phyloP scores from a whole-genome alignment of 2,329 filamentous ascomycete species.

The Niveomyces coronatus region DNA sequence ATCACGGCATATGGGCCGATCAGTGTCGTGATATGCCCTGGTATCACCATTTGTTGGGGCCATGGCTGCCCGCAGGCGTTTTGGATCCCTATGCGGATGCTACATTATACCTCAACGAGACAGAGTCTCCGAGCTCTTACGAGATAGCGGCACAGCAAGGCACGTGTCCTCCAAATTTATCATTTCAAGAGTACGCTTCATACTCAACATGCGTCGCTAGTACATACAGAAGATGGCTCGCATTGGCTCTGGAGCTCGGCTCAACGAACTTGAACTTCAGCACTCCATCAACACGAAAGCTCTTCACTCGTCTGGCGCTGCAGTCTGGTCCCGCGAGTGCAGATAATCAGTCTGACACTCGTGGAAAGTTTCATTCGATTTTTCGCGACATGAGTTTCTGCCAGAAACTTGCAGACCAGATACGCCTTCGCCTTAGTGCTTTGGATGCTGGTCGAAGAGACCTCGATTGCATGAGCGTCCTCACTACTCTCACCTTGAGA shows the following conservation, averaged over 20 bases:
- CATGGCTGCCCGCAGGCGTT: slow-evolving; percentile 16
- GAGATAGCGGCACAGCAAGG: slow-evolving; percentile 39
- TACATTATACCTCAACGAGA: slow-evolving; percentile 8
- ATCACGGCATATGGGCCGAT: slow-evolving; percentile 11
- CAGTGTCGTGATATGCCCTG: slow-evolving; percentile 6
- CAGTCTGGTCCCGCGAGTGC: slow-evolving; percentile 48
- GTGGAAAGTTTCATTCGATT: neutral
- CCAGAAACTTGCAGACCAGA: slow-evolving; percentile 31
- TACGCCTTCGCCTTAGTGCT: slow-evolving; percentile 30
- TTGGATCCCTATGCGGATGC: slow-evolving; percentile 12
- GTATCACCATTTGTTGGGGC: slow-evolving; percentile 13
- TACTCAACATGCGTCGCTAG: slow-evolving; percentile 39
- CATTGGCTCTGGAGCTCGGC: slow-evolving; percentile 38
- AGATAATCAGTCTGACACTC: slow-evolving; percentile 29
- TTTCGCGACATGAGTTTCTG: neutral
- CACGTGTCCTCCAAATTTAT: slow-evolving; percentile 34
- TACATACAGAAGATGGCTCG: slow-evolving; percentile 36
- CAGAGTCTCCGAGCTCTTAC: slow-evolving; percentile 39
- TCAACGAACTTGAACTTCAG: slow-evolving; percentile 50
- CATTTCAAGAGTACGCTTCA: slow-evolving; percentile 41
- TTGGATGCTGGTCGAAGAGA: slow-evolving; percentile 51
- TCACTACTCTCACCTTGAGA: slow-evolving; percentile 42
- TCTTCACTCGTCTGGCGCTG: slow-evolving; percentile 41
- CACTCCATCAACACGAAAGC: slow-evolving; percentile 34
- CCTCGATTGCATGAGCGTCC: slow-evolving; percentile 42